Base-by-base conservation (phyloP, 371 early-diverging fungal genomes). In the Furculomyces boomerangus region DNA sequence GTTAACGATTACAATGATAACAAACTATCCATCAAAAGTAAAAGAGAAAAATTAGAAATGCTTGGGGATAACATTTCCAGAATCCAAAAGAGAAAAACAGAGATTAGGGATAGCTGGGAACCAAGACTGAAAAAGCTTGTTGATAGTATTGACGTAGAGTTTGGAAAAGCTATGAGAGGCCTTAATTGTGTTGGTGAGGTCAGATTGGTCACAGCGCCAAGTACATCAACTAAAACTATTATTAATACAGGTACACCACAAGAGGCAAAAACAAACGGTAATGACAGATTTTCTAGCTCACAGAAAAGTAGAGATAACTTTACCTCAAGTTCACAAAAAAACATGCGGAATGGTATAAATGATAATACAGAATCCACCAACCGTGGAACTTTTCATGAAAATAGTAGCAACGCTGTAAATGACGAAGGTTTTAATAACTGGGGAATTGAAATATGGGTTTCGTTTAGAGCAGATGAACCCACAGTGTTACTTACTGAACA, bases 401-500 rank as follows among this genome's bases (percentile, higher is more conserved):
- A 7, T 46, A 22, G 51, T n/a, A 40, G 22, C 27, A 18, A 13
- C 13, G 3, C 43, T 18, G 24, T 66, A 14, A 71, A 74, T 39
- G 71, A 81, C 31, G 85, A 85, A 30, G 88, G 90, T 60, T 92
- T 80, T 67, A 83, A 83, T 58, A 77, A 83, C 60, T 99, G 99
- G 99, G 90, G 93, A 41, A 80, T 99, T 47, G 86, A 95, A 55
- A 93, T 99, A 55, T 67, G 78, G 22, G 96, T 96, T 52, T 86
- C 86, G 56, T 95, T 95, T 72, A 75, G 95, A 58, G 84, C 88
- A 54, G 70, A 73, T 35, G 98, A 97, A 60, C 75, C 79, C 22
- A 73, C 97, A 14, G 88, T 94, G 65, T 62, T 79, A 2, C 72
- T 99, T 48, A 88, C 84, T 20, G 87, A 84, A 5, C 86, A 84